These are phyloP conservation scores for Citrus sp. DNA, from an alignment of 345 rosid species.

Conservation along the genomic window DNA sequence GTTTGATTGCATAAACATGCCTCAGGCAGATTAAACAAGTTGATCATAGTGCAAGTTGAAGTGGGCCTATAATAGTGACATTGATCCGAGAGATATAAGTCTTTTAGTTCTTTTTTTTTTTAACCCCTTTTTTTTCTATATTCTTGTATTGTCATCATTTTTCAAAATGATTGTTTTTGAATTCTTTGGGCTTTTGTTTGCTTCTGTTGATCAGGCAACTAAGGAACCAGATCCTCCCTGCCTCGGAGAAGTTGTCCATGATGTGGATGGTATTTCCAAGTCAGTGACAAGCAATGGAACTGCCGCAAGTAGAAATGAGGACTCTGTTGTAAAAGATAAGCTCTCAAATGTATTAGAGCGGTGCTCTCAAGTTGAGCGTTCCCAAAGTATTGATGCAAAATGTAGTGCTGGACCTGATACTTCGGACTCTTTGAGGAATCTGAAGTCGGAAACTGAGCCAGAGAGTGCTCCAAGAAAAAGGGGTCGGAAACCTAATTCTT, in stretches of 20 bases:
- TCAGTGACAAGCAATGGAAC: slow-evolving; percentile 22
- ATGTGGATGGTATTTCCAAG: slow-evolving; percentile 22
- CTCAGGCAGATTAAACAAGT: neutral
- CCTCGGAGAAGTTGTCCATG: slow-evolving; percentile 21
- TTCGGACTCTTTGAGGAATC: slow-evolving; percentile 22
- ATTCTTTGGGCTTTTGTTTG: neutral
- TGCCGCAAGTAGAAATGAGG: slow-evolving; percentile 20
- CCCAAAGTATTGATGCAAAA: slow-evolving; percentile 10
- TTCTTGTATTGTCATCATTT: neutral
- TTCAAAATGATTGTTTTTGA: neutral
- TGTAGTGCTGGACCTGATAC: slow-evolving; percentile 16
- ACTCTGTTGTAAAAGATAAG: slow-evolving; percentile 4
- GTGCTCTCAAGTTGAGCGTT: slow-evolving; percentile 13
- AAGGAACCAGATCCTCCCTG: slow-evolving; percentile 15
- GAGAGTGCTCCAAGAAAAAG: slow-evolving; percentile 45
- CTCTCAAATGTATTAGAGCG: slow-evolving; percentile 21
- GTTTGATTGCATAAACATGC: neutral
- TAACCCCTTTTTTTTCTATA: neutral
- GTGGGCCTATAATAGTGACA: neutral
- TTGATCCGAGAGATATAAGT: neutral
- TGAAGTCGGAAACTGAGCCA: slow-evolving; percentile 30
- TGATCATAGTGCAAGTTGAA: neutral
- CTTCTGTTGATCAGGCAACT: slow-evolving; percentile 22
- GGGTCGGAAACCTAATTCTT: slow-evolving; percentile 59
- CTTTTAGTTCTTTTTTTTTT: neutral